Percentiles rank a stretch among this genome's conserved stretches.
Conservation (phyloP, 2,329 filamentous ascomycete species). For the Alternaria burnsii region DNA sequence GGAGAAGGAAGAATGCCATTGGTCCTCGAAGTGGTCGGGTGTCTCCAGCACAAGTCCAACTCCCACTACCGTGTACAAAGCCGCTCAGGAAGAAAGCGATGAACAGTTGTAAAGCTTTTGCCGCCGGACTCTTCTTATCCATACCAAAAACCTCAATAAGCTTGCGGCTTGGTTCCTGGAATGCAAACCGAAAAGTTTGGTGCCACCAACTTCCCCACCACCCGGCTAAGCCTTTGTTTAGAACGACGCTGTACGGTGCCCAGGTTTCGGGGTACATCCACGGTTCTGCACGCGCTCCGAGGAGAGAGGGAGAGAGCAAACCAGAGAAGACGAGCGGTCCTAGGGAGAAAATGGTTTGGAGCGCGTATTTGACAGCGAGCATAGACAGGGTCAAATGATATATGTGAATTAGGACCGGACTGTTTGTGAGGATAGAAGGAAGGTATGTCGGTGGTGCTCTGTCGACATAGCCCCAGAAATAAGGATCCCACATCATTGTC, state of each 20-base stretch:
- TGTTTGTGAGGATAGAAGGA: conserved; percentile 55
- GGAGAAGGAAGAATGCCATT: conserved; percentile 75
- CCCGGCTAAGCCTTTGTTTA: conserved; percentile 76
- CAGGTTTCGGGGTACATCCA: conserved; percentile 70
- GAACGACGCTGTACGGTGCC: conserved; percentile 62
- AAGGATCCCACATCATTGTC: conserved; percentile 77
- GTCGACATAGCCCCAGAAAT: conserved; percentile 69
- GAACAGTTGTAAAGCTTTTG: conserved; percentile 53
- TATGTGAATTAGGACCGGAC: conserved; percentile 57
- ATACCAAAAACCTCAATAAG: conserved; percentile 48
- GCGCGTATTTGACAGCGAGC: conserved; percentile 64
- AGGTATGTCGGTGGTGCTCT: conserved; percentile 55
- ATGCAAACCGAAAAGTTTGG: conserved; percentile 81
- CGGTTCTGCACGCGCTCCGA: conserved; percentile 67
- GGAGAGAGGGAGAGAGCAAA: conserved; percentile 65
- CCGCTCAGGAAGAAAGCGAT: conserved; percentile 73
- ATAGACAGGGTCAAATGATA: conserved; percentile 68
- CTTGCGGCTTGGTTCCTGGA: conserved; percentile 67
- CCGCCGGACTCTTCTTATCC: conserved; percentile 45
- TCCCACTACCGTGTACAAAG: conserved; percentile 74
- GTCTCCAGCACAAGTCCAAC: conserved; percentile 68
- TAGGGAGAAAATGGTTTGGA: conserved; percentile 68
- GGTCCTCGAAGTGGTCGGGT: conserved; percentile 60
- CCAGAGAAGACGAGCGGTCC: conserved; percentile 68
- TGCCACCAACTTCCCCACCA: conserved; percentile 93